Evolutionary conservation across 2,329 filamentous ascomycete genomes (phyloP).

Genomic region (Blastomyces emzantsi): DNA sequence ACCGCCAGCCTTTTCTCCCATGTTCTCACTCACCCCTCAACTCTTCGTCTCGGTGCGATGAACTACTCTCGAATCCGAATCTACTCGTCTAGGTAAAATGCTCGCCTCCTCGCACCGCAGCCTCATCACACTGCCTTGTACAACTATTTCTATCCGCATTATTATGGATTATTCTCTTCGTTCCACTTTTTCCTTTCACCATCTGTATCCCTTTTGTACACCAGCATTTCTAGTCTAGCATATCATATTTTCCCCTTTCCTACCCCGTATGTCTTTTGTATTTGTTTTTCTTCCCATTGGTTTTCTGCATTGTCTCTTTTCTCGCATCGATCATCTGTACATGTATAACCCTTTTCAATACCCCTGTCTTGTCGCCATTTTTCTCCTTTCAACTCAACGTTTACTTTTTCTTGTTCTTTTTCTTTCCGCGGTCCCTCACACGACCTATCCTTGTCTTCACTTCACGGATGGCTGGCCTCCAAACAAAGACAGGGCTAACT

Average conservation of each 20-base stretch:
- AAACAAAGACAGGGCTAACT: not conserved
- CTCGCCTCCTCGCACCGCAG: not conserved
- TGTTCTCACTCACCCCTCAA: not conserved
- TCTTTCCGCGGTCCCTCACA: not conserved
- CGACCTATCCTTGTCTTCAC: not conserved
- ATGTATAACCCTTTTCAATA: not conserved
- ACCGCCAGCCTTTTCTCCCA: not conserved
- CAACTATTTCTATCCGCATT: not conserved
- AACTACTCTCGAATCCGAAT: not conserved
- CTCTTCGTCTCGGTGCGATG: not conserved
- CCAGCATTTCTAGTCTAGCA: not conserved
- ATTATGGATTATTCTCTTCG: not conserved
- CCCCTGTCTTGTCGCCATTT: not conserved
- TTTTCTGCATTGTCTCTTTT: not conserved
- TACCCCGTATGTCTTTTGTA: not conserved
- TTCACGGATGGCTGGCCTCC: not conserved
- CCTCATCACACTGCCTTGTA: not conserved
- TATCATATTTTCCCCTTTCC: not conserved
- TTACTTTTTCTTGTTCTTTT: not conserved
- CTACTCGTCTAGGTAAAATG: not conserved
- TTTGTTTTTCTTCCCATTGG: not conserved
- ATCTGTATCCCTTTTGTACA: not conserved
- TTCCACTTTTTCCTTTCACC: not conserved
- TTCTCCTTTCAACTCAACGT: not conserved
- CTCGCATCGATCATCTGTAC: not conserved